A percentile compares a stretch with the other conserved stretches of the same genome.
Evolutionary conservation across 1,284 basidiomycete species (phyloP).

Genomic region (Volvariella surrecta): DNA sequence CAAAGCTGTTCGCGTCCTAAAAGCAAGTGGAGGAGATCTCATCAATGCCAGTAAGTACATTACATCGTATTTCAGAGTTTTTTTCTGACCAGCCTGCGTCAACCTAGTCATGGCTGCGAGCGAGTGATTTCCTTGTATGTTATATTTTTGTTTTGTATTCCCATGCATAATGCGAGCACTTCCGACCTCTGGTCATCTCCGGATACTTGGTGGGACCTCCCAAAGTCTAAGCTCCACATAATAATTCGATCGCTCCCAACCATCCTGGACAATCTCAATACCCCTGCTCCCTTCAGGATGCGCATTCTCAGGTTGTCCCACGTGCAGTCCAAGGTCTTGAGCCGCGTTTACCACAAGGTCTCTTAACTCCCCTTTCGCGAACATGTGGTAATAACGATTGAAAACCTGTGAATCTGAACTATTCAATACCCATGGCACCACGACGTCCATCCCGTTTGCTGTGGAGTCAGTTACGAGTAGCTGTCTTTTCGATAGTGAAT

Average conservation of each 20-base stretch:
- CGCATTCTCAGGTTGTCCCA: slow-evolving; percentile 27
- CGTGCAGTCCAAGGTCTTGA: slow-evolving; percentile 40
- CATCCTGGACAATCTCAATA: slow-evolving; percentile 60
- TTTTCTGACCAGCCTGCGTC: slow-evolving; percentile 8
- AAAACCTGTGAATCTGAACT: slow-evolving; percentile 37
- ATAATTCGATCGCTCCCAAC: slow-evolving; percentile 85
- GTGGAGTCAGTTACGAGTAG: slow-evolving; percentile 36
- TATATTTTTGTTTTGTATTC: slow-evolving; percentile 16
- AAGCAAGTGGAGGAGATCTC: slow-evolving; percentile 84
- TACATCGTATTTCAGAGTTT: slow-evolving; percentile 1
- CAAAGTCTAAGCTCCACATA: slow-evolving; percentile 66
- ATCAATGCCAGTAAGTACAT: slow-evolving; percentile 85
- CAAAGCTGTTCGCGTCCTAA: slow-evolving; percentile 82
- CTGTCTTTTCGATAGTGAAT: slow-evolving; percentile 66
- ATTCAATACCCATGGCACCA: slow-evolving; percentile 14
- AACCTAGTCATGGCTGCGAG: slow-evolving; percentile 62
- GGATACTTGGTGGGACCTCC: slow-evolving; percentile 20
- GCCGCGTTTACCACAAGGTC: slow-evolving; percentile 59
- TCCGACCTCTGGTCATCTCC: slow-evolving; percentile 13
- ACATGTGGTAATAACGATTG: slow-evolving; percentile 93
- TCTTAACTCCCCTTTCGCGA: slow-evolving; percentile 69
- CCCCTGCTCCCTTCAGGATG: slow-evolving; percentile 25
- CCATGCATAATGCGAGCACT: slow-evolving; percentile 15
- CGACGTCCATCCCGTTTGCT: slow-evolving; percentile 12
- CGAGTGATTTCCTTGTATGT: slow-evolving; percentile 36